A percentile compares a stretch with the other conserved stretches of the same genome.
Evolutionary conservation across 768 basidiomycete genomes (phyloP).

Genomic region (Pisolithus tinctorius): DNA sequence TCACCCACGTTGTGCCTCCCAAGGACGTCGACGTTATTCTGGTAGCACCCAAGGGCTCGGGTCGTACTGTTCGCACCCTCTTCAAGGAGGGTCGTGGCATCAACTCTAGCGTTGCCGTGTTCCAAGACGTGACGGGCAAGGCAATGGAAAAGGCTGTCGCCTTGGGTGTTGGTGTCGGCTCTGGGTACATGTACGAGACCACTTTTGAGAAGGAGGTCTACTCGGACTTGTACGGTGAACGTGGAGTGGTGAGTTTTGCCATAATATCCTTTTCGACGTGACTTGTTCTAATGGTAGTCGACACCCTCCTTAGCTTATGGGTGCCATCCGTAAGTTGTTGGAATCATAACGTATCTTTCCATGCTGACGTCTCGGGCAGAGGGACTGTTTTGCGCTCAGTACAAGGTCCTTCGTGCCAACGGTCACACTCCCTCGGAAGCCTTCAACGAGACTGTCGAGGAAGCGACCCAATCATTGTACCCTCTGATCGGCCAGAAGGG

Average conservation of each 20-base stretch:
- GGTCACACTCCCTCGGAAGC: conserved; percentile 97
- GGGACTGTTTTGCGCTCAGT: conserved; percentile 98
- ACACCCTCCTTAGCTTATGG: conserved; percentile 72
- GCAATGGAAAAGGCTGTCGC: conserved; percentile 97
- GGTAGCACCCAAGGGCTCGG: conserved; percentile 98
- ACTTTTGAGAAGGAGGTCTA: conserved; percentile 99
- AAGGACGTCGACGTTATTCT: conserved; percentile 96
- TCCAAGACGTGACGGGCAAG: conserved; percentile 97
- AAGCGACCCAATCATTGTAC: conserved; percentile 98
- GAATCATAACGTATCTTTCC: not conserved
- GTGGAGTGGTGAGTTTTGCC: conserved; percentile 80
- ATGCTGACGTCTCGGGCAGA: conserved; percentile 37
- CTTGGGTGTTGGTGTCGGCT: conserved; percentile 89
- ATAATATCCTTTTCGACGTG: conserved; percentile 3
- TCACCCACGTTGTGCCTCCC: conserved; percentile 91
- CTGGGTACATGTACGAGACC: conserved; percentile 98
- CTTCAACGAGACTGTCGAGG: conserved; percentile 99
- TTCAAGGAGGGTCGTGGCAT: conserved; percentile 99
- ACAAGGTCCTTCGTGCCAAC: conserved; percentile 94
- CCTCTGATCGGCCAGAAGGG: conserved; percentile 94
- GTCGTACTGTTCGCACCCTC: conserved; percentile 96
- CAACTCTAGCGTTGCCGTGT: conserved; percentile 91
- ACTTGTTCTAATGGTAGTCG: not conserved
- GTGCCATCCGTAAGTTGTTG: conserved; percentile 75
- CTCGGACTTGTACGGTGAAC: conserved; percentile 99